Evolutionary conservation across 371 early-diverging fungal genomes (phyloP).

Genomic region (Rhizopus arrhizus): DNA sequence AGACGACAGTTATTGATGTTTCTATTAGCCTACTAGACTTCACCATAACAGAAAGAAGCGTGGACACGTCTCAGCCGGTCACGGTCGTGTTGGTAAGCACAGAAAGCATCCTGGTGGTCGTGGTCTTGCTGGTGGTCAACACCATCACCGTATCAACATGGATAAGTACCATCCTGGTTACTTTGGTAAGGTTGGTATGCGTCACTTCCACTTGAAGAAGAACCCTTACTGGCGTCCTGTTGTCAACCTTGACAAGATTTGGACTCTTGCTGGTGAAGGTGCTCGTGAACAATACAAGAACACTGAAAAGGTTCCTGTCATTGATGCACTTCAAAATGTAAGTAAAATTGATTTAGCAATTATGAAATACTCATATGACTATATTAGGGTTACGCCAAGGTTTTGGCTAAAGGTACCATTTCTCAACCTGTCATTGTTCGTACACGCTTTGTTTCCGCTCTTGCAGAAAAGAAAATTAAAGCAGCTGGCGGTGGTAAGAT

Average conservation of each 20-base stretch:
- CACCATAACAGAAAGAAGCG: conserved; percentile 88
- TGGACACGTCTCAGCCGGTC: conserved; percentile 93
- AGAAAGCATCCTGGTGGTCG: conserved; percentile 99
- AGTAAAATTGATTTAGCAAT: conserved; percentile 8
- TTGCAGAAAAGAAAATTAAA: conserved; percentile 99
- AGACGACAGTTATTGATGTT: background rate
- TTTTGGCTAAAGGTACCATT: conserved; percentile 94
- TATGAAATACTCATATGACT: background rate
- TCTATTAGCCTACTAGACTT: conserved; percentile 78
- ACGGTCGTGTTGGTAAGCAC: conserved; percentile 98
- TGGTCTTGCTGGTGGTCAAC: conserved; percentile 99
- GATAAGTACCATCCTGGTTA: conserved; percentile 99
- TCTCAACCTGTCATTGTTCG: conserved; percentile 98
- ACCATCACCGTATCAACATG: conserved; percentile 99
- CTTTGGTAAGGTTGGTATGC: conserved; percentile 99
- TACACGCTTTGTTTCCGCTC: conserved; percentile 92
- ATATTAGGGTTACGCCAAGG: conserved; percentile 90
- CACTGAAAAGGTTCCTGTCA: conserved; percentile 91
- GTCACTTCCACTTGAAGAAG: conserved; percentile 96
- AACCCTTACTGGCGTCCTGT: conserved; percentile 87
- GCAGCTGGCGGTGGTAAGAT: conserved; percentile 87
- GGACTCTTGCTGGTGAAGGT: conserved; percentile 93
- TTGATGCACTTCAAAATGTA: conserved; percentile 85
- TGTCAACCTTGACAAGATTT: conserved; percentile 94
- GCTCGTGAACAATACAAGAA: conserved; percentile 85